These are phyloP conservation scores for Canariomyces notabilis DNA, from an alignment of 2,329 filamentous ascomycete genomes.

Conservation along the genomic window DNA sequence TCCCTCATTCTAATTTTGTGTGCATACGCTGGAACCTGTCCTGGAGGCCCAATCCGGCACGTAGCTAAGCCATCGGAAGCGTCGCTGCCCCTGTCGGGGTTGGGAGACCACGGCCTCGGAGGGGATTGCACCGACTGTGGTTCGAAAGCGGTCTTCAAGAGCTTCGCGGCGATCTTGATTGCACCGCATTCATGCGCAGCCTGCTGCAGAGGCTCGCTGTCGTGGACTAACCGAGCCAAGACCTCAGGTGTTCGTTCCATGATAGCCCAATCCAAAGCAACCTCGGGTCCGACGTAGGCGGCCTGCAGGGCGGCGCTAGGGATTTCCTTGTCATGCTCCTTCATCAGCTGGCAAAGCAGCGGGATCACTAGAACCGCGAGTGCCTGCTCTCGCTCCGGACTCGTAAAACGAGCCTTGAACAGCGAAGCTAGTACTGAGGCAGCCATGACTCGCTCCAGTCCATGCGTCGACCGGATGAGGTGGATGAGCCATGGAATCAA, in stretches of 20 bases:
- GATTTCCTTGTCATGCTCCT: constrained; percentile 39
- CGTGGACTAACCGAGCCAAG: constrained; percentile 71
- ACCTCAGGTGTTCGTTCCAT: constrained; percentile 69
- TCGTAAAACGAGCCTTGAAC: constrained; percentile 62
- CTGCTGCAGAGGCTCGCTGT: constrained; percentile 74
- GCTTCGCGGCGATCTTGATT: constrained; percentile 41
- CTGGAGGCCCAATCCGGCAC: constrained; percentile 53
- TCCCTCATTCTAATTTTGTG: constrained; percentile 75
- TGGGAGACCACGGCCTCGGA: constrained; percentile 35
- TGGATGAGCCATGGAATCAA: constrained; percentile 70
- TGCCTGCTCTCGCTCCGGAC: constrained; percentile 57
- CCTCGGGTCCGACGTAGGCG: constrained; percentile 34
- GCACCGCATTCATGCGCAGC: constrained; percentile 66
- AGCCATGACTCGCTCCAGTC: constrained; percentile 61
- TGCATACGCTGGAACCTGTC: constrained; percentile 53
- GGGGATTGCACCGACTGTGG: constrained; percentile 33
- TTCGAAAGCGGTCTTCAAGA: constrained; percentile 49
- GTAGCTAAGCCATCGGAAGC: constrained; percentile 26
- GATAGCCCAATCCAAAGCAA: constrained; percentile 45
- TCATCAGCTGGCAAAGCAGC: constrained; percentile 61
- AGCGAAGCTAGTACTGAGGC: constrained; percentile 64
- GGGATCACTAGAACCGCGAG: constrained; percentile 66
- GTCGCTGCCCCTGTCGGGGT: constrained; percentile 20
- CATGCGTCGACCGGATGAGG: constrained; percentile 52
- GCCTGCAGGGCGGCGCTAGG: constrained; percentile 23